These are phyloP conservation scores for Amanita rubescens DNA, from an alignment of 768 basidiomycete species.

Conservation along the genomic window DNA sequence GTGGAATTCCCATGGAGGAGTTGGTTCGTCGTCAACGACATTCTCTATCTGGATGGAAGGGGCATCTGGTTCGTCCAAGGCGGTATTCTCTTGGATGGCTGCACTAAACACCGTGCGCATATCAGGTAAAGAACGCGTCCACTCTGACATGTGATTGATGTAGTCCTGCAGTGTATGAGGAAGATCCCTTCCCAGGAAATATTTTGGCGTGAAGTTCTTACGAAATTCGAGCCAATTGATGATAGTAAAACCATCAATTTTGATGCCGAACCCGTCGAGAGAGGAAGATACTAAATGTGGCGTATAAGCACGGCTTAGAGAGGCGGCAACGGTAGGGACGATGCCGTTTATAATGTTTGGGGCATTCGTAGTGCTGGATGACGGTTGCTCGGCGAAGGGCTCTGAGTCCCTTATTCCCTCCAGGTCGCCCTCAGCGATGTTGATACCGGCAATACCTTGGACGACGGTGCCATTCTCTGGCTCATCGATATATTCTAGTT, in stretches of 20 bases:
- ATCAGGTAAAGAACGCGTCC: conserved; percentile 32
- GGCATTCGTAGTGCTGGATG: background rate
- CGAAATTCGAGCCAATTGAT: conserved; percentile 32
- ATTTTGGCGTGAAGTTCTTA: conserved; percentile 25
- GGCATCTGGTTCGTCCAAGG: conserved; percentile 58
- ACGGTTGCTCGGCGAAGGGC: background rate
- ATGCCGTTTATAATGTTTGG: background rate
- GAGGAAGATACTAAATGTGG: background rate
- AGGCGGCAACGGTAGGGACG: background rate
- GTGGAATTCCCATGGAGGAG: conserved; percentile 81
- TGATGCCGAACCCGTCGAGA: background rate
- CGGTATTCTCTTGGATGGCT: conserved; percentile 58
- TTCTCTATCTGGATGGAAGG: conserved; percentile 66
- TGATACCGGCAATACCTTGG: conserved; percentile 1
- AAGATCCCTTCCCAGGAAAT: conserved; percentile 40
- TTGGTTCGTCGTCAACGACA: conserved; percentile 54
- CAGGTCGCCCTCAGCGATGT: background rate
- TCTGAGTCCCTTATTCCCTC: no score
- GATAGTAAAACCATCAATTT: conserved; percentile 26
- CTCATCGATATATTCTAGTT: conserved; percentile 6
- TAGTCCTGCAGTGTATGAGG: conserved; percentile 58
- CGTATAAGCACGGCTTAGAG: background rate
- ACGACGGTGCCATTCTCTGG: background rate
- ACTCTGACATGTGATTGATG: conserved; percentile 44
- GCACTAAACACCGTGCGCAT: conserved; percentile 54